These are phyloP conservation scores for Aspergillus wentii DNA, from an alignment of 495 filamentous ascomycete genomes.

Conservation along the genomic window DNA sequence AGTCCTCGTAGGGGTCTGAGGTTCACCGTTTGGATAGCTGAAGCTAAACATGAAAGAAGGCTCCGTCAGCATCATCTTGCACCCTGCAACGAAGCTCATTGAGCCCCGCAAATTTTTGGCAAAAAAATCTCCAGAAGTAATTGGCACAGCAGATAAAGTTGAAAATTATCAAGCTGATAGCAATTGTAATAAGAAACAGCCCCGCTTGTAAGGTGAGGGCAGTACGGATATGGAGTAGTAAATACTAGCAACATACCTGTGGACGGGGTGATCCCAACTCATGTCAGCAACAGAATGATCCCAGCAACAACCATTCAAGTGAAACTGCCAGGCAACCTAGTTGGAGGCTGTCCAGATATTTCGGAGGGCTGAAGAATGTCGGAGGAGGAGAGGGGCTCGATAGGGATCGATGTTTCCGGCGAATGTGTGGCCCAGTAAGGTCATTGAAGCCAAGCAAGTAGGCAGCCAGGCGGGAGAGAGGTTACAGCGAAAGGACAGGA, in stretches of 20 bases:
- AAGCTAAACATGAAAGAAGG: conserved; percentile 51
- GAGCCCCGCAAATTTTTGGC: neutral
- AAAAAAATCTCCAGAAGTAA: neutral
- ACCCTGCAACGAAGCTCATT: conserved; percentile 7
- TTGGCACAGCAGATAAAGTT: conserved; percentile 5
- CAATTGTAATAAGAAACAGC: conserved; percentile 7
- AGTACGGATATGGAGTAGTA: conserved; percentile 3
- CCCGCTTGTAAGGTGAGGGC: conserved; percentile 19
- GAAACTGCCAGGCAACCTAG: conserved; percentile 35
- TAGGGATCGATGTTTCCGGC: conserved; percentile 17
- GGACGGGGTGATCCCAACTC: conserved; percentile 70
- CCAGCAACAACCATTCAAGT: conserved; percentile 43
- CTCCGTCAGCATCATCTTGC: conserved; percentile 33
- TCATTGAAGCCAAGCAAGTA: conserved; percentile 31
- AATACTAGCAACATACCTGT: conserved; percentile 55
- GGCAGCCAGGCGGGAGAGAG: too few relatives aligned
- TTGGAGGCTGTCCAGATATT: conserved; percentile 12
- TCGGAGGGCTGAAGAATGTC: conserved; percentile 27
- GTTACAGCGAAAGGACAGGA: too few relatives aligned
- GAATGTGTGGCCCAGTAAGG: conserved; percentile 20
- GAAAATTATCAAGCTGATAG: neutral
- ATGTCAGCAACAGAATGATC: conserved; percentile 48
- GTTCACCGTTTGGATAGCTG: conserved; percentile 72
- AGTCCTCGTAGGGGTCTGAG: conserved; percentile 71
- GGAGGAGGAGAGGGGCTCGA: conserved; percentile 17